phyloP scores from a whole-genome alignment of 352 stramenopile species.

The Phytophthora pinifolia region DNA sequence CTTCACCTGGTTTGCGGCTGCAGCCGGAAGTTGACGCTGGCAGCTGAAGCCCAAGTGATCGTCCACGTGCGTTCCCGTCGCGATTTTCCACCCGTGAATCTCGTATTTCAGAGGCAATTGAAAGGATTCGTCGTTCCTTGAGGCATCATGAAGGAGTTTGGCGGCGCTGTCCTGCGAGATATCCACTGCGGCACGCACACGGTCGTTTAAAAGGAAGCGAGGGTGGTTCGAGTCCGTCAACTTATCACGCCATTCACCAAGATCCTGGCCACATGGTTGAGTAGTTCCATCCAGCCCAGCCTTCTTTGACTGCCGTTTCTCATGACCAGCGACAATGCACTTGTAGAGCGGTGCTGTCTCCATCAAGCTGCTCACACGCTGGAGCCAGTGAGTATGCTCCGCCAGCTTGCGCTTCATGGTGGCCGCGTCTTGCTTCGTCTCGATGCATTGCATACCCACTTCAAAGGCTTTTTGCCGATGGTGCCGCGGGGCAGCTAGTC shows the following conservation, averaged over 20 bases:
- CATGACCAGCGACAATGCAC: conserved; percentile 12
- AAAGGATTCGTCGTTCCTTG: conserved; percentile 8
- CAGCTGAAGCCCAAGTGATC: conserved; percentile 50
- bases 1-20: conserved; percentile 10
- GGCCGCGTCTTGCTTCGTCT: conserved; percentile 36
- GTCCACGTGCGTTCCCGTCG: conserved; percentile 36
- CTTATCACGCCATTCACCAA: conserved; percentile 32
- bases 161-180: conserved; percentile 34
- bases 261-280: conserved; percentile 11
- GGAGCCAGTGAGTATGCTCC: conserved; percentile 52
- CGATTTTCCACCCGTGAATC: conserved; percentile 50
- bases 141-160: conserved; percentile 38
- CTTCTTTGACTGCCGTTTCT: conserved; percentile 3
- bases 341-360: conserved; percentile 52
- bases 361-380: conserved; percentile 48
- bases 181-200: conserved; percentile 24
- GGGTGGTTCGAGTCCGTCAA: conserved; percentile 21
- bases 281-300: neutral
- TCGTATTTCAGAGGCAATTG: conserved; percentile 40
- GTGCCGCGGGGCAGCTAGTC: conserved; percentile 16
- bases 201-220: conserved; percentile 36
- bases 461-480: conserved; percentile 1
- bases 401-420: conserved; percentile 50
- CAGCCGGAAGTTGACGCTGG: conserved; percentile 31
- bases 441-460: conserved; percentile 29